Percentiles rank a stretch among this genome's conserved stretches.
Evolutionary conservation across 306 rosid species (phyloP).

Genomic region (Cyamopsis tetragonoloba): DNA sequence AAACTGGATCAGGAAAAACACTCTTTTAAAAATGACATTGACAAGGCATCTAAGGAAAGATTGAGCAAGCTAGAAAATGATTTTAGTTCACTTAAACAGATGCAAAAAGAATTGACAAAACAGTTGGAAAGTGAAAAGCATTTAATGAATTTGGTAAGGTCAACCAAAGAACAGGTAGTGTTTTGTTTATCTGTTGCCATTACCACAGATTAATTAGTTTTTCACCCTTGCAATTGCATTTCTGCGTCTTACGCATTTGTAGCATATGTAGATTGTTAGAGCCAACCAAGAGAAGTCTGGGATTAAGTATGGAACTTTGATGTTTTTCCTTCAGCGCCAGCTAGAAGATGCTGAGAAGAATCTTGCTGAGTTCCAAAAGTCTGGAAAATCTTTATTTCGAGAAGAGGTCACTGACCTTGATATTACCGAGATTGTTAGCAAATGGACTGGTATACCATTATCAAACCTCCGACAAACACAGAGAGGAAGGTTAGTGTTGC

Average conservation of each 20-base stretch:
- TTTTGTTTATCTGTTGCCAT: conserved; percentile 7
- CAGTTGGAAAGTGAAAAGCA: conserved; percentile 87
- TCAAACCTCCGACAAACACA: conserved; percentile 89
- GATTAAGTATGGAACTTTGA: conserved; percentile 84
- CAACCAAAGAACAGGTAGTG: conserved; percentile 91
- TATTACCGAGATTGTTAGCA: conserved; percentile 87
- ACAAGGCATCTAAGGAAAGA: conserved; percentile 92
- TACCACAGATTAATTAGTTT: background rate
- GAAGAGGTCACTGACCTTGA: conserved; percentile 94
- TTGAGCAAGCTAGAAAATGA: conserved; percentile 79
- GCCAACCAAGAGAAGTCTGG: conserved; percentile 97
- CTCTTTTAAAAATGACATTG: conserved; percentile 83
- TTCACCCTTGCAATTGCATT: background rate
- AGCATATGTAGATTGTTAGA: conserved; percentile 73
- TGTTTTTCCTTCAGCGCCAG: conserved; percentile 75
- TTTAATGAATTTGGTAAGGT: conserved; percentile 73
- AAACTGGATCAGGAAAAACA: conserved; percentile 97
- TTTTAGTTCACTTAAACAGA: conserved; percentile 67
- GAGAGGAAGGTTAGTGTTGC: conserved; percentile 70
- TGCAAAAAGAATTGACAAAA: conserved; percentile 67
- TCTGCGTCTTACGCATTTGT: conserved; percentile 7
- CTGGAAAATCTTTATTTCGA: conserved; percentile 70
- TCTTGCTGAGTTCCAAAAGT: conserved; percentile 56
- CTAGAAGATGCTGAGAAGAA: conserved; percentile 79
- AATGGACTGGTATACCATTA: conserved; percentile 89